Percentiles rank a stretch among this genome's conserved stretches.
Evolutionary conservation across 352 stramenopile species (phyloP).

Genomic region (Thalassiosira exigua): DNA sequence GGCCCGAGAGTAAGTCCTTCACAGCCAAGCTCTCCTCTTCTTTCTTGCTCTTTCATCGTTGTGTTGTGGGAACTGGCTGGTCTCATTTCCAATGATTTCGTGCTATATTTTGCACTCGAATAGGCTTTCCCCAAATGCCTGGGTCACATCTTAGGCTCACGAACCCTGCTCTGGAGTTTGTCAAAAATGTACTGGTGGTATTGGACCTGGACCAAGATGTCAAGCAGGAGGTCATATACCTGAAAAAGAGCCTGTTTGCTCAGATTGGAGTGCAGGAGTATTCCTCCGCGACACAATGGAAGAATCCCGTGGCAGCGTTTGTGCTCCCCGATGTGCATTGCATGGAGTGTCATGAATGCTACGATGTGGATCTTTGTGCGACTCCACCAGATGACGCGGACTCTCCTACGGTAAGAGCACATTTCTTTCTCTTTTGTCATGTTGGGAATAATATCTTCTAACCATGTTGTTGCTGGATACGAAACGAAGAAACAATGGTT

Average conservation of each 20-base stretch:
- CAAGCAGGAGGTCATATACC: conserved; percentile 89
- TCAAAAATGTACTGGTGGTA: conserved; percentile 94
- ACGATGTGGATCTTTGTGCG: conserved; percentile 96
- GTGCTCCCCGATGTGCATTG: conserved; percentile 97
- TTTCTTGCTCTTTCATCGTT: no score
- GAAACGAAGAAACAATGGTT: conserved; percentile 85
- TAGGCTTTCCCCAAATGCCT: conserved; percentile 75
- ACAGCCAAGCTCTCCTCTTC: no score
- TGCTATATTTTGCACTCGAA: no score
- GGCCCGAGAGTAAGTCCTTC: no score
- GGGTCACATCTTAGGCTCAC: conserved; percentile 88
- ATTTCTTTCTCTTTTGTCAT: no score
- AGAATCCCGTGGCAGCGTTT: conserved; percentile 94
- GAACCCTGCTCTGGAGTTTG: conserved; percentile 95
- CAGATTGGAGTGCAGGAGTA: conserved; percentile 90
- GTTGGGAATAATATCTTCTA: no score
- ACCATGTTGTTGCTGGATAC: no score
- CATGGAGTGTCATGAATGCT: conserved; percentile 92
- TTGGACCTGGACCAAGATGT: conserved; percentile 93
- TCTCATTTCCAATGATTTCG: no score
- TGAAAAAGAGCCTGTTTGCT: conserved; percentile 91
- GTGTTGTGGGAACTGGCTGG: no score
- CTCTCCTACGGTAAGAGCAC: no score
- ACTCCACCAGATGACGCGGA: conserved; percentile 91
- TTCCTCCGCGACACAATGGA: conserved; percentile 88